Percentiles rank a stretch among this genome's conserved stretches.
phyloP scores from a whole-genome alignment of 495 filamentous ascomycete species.

The Delitschia confertaspora region DNA sequence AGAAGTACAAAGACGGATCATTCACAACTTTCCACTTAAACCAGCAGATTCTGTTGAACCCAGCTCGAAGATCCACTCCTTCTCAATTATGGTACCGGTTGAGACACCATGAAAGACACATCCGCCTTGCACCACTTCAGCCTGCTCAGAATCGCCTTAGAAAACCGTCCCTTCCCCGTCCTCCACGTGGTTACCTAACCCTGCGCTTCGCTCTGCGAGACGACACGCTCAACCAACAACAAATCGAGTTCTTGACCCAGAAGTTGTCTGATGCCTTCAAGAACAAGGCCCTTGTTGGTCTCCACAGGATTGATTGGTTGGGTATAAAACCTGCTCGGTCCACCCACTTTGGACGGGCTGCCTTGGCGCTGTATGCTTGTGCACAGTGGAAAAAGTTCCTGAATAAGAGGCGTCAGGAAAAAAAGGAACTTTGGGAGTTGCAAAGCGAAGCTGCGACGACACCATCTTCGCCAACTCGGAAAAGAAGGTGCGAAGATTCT shows the following conservation, averaged over 20 bases:
- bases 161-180: not conserved
- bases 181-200: constrained; percentile 14
- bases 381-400: constrained; percentile 19
- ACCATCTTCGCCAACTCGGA: constrained; percentile 11
- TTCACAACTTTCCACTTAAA: constrained; percentile 22
- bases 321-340: constrained; percentile 16
- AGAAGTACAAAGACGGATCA: constrained; percentile 1
- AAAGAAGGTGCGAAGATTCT: constrained; percentile 7
- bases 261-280: constrained; percentile 16
- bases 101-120: constrained; percentile 17
- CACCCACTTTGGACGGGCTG: constrained; percentile 19
- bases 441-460: not conserved
- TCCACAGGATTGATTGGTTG: constrained; percentile 23
- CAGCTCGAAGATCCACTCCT: constrained; percentile 7
- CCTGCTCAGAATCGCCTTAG: constrained; percentile 1
- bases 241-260: constrained; percentile 16
- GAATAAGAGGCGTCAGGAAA: constrained; percentile 5
- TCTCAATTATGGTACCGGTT: constrained; percentile 22
- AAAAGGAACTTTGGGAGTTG: not conserved
- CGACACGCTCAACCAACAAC: constrained; percentile 11
- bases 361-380: constrained; percentile 14
- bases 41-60: constrained; percentile 17
- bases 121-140: constrained; percentile 17
- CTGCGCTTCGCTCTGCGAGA: constrained; percentile 20
- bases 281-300: constrained; percentile 13